Evolutionary conservation across 345 rosid species (phyloP).

Genomic region (Noccaea bulbosa): DNA sequence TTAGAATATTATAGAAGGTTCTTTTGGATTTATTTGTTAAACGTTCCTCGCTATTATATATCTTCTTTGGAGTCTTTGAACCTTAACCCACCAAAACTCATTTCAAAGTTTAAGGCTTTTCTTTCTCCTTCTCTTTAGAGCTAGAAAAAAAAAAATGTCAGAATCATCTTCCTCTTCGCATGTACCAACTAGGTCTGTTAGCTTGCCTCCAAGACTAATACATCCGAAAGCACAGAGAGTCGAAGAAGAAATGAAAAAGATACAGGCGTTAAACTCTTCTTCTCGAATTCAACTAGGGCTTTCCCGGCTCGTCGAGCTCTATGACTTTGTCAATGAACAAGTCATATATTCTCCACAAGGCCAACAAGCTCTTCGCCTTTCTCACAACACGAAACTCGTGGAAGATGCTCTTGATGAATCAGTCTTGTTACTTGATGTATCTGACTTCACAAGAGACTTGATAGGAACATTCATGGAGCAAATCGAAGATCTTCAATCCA

Average conservation of each 20-base stretch:
- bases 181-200: constrained; percentile 52
- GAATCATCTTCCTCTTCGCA: constrained; percentile 29
- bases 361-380: constrained; percentile 35
- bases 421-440: constrained; percentile 49
- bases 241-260: constrained; percentile 51
- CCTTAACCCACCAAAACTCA: constrained; percentile 25
- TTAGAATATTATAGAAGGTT: background rate
- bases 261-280: constrained; percentile 44
- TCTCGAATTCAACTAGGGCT: constrained; percentile 47
- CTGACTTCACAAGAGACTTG: constrained; percentile 48
- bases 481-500: constrained; percentile 54
- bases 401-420: constrained; percentile 53
- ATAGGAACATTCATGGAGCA: constrained; percentile 47
- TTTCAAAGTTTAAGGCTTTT: constrained; percentile 1
- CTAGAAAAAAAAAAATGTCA: constrained; percentile 23
- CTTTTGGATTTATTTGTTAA: constrained; percentile 27
- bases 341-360: constrained; percentile 42
- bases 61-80: constrained; percentile 20
- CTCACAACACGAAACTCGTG: constrained; percentile 31
- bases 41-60: constrained; percentile 16
- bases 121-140: constrained; percentile 25
- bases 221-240: constrained; percentile 52
- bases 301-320: constrained; percentile 50
- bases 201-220: constrained; percentile 57
- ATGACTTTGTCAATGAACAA: constrained; percentile 48